phyloP scores from a whole-genome alignment of 2,329 filamentous ascomycete species.

The Calonectria multiphialidica region DNA sequence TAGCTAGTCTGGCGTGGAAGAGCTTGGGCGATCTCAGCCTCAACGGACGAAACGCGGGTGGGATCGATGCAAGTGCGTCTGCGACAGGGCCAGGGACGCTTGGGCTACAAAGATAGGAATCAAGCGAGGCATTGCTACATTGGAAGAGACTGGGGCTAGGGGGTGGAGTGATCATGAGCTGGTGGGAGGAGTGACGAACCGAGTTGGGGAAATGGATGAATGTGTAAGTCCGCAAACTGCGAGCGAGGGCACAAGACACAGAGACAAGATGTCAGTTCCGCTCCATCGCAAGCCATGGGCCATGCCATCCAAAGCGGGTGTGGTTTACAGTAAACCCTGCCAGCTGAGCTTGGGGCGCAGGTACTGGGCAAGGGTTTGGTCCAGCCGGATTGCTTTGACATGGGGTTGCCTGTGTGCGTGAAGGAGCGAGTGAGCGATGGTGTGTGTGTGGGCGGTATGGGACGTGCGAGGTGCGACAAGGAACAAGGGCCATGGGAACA shows the following conservation, averaged over 20 bases:
- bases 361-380: slow-evolving; percentile 33
- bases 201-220: neutral
- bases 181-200: neutral
- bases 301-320: slow-evolving; percentile 31
- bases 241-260: slow-evolving; percentile 10
- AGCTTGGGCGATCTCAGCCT: slow-evolving; percentile 40
- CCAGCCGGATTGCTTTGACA: slow-evolving; percentile 19
- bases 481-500: slow-evolving; percentile 14
- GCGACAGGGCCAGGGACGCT: slow-evolving; percentile 27
- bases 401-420: neutral
- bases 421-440: neutral
- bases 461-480: neutral
- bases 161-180: slow-evolving; percentile 21
- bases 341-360: slow-evolving; percentile 50
- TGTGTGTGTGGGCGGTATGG: slow-evolving; percentile 4
- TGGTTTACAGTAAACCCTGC: slow-evolving; percentile 41
- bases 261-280: slow-evolving; percentile 10
- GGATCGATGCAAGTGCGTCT: slow-evolving; percentile 32
- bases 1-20: slow-evolving; percentile 36
- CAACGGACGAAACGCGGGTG: slow-evolving; percentile 35
- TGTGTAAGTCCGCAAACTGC: slow-evolving; percentile 9
- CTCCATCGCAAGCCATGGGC: slow-evolving; percentile 13
- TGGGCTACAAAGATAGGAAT: slow-evolving; percentile 42
- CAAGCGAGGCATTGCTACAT: slow-evolving; percentile 44
- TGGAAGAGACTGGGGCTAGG: slow-evolving; percentile 24